A percentile compares a stretch with the other conserved stretches of the same genome.
Conservation (phyloP, 257 asterid species). For the Solanum lycopersicoides region DNA sequence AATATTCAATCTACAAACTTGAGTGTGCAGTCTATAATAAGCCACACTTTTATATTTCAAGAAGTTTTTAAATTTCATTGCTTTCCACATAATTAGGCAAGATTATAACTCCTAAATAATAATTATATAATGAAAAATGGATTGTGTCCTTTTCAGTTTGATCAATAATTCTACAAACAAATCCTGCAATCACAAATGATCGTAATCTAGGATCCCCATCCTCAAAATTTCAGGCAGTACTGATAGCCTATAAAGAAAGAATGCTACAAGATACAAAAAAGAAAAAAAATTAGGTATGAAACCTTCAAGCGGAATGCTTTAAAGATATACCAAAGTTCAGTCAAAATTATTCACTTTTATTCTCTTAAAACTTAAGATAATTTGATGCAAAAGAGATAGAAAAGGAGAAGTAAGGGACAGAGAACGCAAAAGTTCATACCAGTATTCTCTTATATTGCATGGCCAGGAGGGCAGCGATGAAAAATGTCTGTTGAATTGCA, state of each 20-base stretch:
- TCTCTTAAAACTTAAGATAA: not conserved
- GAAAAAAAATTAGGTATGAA: not conserved
- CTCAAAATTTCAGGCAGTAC: not conserved
- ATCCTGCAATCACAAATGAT: not conserved
- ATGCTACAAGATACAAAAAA: not conserved
- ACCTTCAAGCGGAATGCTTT: not conserved
- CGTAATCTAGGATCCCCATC: not conserved
- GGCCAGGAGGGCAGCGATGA: conserved; percentile 75
- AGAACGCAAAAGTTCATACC: conserved; percentile 25
- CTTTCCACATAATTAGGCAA: not conserved
- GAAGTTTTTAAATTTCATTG: not conserved
- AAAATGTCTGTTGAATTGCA: conserved; percentile 53
- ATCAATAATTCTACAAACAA: not conserved
- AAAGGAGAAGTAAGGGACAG: not conserved
- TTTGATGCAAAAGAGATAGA: not conserved
- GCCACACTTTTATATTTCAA: not conserved
- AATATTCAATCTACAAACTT: not conserved
- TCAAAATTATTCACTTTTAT: not conserved
- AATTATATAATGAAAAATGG: not conserved
- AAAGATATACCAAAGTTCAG: not conserved
- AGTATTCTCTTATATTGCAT: conserved; percentile 63
- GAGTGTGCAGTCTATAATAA: not conserved
- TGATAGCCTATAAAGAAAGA: not conserved
- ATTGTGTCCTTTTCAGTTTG: not conserved
- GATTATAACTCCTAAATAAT: not conserved